phyloP scores from a whole-genome alignment of 2,329 filamentous ascomycete species.

The Phaeosphaeriaceae sp. region DNA sequence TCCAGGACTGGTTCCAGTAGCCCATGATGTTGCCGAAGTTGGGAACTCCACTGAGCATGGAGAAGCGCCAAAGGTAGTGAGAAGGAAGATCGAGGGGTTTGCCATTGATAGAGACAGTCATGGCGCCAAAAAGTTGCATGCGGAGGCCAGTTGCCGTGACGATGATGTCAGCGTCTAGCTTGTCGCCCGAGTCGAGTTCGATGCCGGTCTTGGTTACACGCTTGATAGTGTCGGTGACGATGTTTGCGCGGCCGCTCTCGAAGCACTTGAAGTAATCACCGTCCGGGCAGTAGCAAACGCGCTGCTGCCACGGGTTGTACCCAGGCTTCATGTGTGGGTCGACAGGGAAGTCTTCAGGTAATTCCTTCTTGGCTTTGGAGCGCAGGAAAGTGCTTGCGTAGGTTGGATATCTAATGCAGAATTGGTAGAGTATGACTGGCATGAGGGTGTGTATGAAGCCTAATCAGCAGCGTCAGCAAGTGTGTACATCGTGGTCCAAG shows the following conservation, averaged over 20 bases:
- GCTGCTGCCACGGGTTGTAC: slow-evolving; percentile 70
- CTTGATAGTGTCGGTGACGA: slow-evolving; percentile 64
- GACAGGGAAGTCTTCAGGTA: slow-evolving; percentile 57
- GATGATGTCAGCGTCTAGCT: slow-evolving; percentile 66
- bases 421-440: slow-evolving; percentile 56
- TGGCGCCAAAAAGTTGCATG: slow-evolving; percentile 62
- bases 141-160: slow-evolving; percentile 70
- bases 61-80: slow-evolving; percentile 66
- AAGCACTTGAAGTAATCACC: slow-evolving; percentile 65
- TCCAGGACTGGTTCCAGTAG: slow-evolving; percentile 69
- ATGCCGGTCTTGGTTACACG: slow-evolving; percentile 59
- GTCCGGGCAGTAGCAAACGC: slow-evolving; percentile 73
- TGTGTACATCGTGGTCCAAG: no score
- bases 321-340: slow-evolving; percentile 56
- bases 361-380: slow-evolving; percentile 52
- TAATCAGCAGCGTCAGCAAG: slow-evolving; percentile 4
- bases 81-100: slow-evolving; percentile 52
- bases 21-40: slow-evolving; percentile 67
- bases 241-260: slow-evolving; percentile 57
- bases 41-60: slow-evolving; percentile 69
- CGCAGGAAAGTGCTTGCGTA: slow-evolving; percentile 58
- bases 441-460: slow-evolving; percentile 58
- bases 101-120: slow-evolving; percentile 61
- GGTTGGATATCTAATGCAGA: slow-evolving; percentile 62
- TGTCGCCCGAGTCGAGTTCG: slow-evolving; percentile 54